These are phyloP conservation scores for Pyrus pyrifolia DNA, from an alignment of 306 rosid genomes.

Conservation along the genomic window DNA sequence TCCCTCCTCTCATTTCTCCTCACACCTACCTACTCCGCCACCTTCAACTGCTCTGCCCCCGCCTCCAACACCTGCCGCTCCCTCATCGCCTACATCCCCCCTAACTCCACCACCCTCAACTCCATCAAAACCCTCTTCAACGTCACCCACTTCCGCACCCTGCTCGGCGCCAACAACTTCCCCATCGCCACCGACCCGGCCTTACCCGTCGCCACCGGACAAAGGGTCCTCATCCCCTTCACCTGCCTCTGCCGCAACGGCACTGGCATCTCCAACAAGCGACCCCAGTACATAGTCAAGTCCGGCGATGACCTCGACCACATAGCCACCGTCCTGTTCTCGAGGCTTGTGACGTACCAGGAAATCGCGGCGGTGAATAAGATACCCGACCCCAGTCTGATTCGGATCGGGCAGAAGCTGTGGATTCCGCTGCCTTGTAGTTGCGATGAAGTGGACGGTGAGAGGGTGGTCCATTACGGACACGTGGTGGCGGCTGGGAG, in stretches of 20 bases:
- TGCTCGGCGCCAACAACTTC: constrained; percentile 59
- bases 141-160: constrained; percentile 36
- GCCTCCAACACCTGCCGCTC: constrained; percentile 32
- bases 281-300: constrained; percentile 41
- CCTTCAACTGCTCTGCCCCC: constrained; percentile 40
- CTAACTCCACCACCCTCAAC: constrained; percentile 39
- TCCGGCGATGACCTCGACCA: constrained; percentile 27
- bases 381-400: constrained; percentile 6
- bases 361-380: constrained; percentile 36
- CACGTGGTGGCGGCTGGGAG: constrained; percentile 15
- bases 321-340: constrained; percentile 43
- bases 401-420: constrained; percentile 26
- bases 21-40: constrained; percentile 15
- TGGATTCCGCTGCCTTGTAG: constrained; percentile 85
- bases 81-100: constrained; percentile 33
- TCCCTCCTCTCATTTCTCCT: constrained; percentile 3
- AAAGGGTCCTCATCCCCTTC: constrained; percentile 47
- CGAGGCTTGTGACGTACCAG: constrained; percentile 24
- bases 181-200: constrained; percentile 5
- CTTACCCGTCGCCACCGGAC: background rate
- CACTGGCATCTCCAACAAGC: constrained; percentile 34
- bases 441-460: constrained; percentile 56
- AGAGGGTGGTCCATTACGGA: constrained; percentile 56
- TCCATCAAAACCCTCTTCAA: constrained; percentile 54
- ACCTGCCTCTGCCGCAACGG: constrained; percentile 44